A percentile compares a stretch with the other conserved stretches of the same genome.
phyloP scores from a whole-genome alignment of 495 filamentous ascomycete species.

The Usnea hakonensis region DNA sequence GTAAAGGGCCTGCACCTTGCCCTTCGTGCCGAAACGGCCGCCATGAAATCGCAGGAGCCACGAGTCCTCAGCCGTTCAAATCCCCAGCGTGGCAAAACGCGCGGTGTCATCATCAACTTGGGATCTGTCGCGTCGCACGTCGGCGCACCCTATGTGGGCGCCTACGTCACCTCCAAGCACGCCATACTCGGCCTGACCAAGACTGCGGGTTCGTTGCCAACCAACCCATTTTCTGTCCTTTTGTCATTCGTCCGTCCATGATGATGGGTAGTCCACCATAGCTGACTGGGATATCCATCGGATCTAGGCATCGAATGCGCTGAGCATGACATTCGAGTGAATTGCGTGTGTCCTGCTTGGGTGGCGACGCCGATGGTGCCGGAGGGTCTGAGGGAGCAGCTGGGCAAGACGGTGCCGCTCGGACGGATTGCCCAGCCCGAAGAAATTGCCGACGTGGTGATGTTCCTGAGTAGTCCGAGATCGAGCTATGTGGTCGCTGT shows the following conservation, averaged over 20 bases:
- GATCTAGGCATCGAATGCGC: not conserved
- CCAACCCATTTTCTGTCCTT: too few relatives aligned
- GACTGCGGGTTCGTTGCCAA: not conserved
- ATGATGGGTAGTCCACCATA: too few relatives aligned
- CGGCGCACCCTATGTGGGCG: not conserved
- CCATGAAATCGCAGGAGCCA: not conserved
- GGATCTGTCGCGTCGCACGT: not conserved
- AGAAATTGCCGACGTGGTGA: not conserved
- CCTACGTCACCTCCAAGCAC: slow-evolving; percentile 13
- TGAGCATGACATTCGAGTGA: slow-evolving; percentile 10
- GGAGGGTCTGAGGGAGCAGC: not conserved
- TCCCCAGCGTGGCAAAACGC: not conserved
- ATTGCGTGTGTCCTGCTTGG: slow-evolving; percentile 11
- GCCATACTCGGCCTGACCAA: not conserved
- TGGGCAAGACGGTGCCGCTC: not conserved
- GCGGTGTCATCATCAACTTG: not conserved
- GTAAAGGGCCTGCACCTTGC: not conserved
- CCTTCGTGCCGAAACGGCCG: not conserved
- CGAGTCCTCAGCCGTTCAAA: not conserved
- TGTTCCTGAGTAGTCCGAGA: slow-evolving; percentile 19
- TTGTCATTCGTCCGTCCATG: too few relatives aligned
- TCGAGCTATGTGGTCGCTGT: slow-evolving; percentile 19
- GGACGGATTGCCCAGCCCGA: not conserved
- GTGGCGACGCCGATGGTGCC: slow-evolving; percentile 16
- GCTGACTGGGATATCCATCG: not conserved